These are phyloP conservation scores for Coriaria nepalensis DNA, from an alignment of 306 rosid species.

Conservation along the genomic window DNA sequence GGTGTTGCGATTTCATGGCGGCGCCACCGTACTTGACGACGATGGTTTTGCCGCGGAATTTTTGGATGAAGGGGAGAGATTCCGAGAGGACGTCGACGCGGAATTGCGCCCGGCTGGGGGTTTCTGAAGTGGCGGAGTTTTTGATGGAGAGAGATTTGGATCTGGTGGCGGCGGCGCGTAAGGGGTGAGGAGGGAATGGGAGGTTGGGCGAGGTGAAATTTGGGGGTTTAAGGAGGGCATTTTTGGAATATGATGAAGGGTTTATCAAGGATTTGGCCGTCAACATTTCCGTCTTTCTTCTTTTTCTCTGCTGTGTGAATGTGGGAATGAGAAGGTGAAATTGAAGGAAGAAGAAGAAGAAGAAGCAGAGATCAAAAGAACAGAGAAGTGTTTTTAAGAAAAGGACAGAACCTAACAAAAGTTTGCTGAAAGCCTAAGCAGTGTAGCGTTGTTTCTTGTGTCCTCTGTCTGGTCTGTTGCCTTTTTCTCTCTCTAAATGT, in stretches of 20 bases:
- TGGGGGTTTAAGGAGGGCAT: no score
- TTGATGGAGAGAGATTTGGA: constrained; percentile 15
- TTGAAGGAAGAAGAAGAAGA: no score
- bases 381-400: no score
- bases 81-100: constrained; percentile 89
- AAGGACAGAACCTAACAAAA: no score
- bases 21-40: constrained; percentile 95
- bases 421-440: no score
- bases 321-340: no score
- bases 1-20: constrained; percentile 73
- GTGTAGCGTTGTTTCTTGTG: no score
- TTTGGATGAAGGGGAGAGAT: constrained; percentile 90
- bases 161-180: neutral
- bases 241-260: constrained; percentile 8
- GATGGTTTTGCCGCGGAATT: constrained; percentile 81
- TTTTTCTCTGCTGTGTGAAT: no score
- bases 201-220: constrained; percentile 5
- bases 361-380: no score
- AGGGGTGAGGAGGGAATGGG: constrained; percentile 2
- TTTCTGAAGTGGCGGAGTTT: constrained; percentile 14
- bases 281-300: no score
- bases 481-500: no score
- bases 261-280: constrained; percentile 36
- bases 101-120: constrained; percentile 57
- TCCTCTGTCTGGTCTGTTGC: no score